phyloP scores from a whole-genome alignment of 2,329 filamentous ascomycete genomes.

The Myriosclerotinia scirpicola region DNA sequence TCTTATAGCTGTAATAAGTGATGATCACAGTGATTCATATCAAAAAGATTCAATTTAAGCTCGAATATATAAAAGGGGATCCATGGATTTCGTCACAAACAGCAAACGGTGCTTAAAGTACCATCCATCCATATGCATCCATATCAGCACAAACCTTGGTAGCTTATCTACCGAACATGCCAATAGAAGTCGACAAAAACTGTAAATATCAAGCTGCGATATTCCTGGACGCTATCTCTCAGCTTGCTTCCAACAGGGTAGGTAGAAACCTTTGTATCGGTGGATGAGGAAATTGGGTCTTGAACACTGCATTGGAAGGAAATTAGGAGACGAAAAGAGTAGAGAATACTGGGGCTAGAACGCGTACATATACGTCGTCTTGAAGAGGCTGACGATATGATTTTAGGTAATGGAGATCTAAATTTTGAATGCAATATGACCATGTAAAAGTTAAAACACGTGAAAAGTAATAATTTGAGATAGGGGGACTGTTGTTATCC shows the following conservation, averaged over 20 bases:
- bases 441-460: background rate
- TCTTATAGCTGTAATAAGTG: no score
- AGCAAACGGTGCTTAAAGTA: background rate
- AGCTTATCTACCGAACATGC: conserved; percentile 10
- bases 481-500: background rate
- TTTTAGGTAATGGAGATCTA: background rate
- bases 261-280: background rate
- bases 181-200: conserved; percentile 13
- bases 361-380: background rate
- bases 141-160: background rate
- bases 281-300: conserved; percentile 3
- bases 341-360: background rate
- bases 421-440: background rate
- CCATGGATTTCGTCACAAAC: no score
- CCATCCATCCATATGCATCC: no score
- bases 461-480: background rate
- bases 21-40: no score
- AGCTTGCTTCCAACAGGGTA: conserved; percentile 7
- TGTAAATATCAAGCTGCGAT: background rate
- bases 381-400: conserved; percentile 1
- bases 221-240: conserved; percentile 16
- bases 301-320: conserved; percentile 5
- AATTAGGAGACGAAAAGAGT: conserved; percentile 3
- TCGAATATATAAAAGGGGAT: no score
- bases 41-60: no score